Base-by-base conservation (phyloP, 2,329 filamentous ascomycete species). In the Phoma herbarum region DNA sequence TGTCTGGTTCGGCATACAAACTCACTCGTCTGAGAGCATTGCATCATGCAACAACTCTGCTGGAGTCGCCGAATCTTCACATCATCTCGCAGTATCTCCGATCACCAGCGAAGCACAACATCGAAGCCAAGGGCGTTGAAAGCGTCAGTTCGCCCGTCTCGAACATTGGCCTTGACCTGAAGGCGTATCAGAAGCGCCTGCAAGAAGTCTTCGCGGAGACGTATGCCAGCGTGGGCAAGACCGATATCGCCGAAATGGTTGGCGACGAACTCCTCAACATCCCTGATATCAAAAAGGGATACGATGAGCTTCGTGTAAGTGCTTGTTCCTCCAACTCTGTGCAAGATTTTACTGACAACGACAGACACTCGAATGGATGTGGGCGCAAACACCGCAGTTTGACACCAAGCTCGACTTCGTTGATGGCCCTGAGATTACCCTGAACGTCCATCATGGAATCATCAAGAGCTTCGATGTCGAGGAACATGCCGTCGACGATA, bases 1-100 rank as follows among this genome's bases (percentile, higher is more conserved):
- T 98, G 11, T 97, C 93, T 0, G 95, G 95, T 1, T 97, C 93
- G 0, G 95, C 95, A 11, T 99, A 96, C 80, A 98, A 98, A 78
- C 83, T 99, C 52, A 97, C 91, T 0, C 84, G 91, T 23, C 81
- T 86, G 47, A 85, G 94, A 43, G 90, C 93, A 8, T 82, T 99
- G 57, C 95, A 99, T 77, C 95, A 99, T 77, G 95, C 93, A 8
- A 99, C 95, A 0, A 95, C 93, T 70, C 82, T 99, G 42, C 82
- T 98, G 2, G 82, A 84, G 31, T 93, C 91, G 52, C 89, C 90
- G 2, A 91, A 96, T 72, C 80, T 98, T 41, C 75, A 80, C 28
- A 78, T 82, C 39, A 90, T 98, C 26, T 86, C 88, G 1, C 78
- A 83, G 2, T 87, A 94, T 69, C 77, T 99, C 63, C 84, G 86